Percentiles rank a stretch among this genome's conserved stretches.
Conservation (phyloP, 2,329 filamentous ascomycete genomes). For the Hypoxylon sp. region DNA sequence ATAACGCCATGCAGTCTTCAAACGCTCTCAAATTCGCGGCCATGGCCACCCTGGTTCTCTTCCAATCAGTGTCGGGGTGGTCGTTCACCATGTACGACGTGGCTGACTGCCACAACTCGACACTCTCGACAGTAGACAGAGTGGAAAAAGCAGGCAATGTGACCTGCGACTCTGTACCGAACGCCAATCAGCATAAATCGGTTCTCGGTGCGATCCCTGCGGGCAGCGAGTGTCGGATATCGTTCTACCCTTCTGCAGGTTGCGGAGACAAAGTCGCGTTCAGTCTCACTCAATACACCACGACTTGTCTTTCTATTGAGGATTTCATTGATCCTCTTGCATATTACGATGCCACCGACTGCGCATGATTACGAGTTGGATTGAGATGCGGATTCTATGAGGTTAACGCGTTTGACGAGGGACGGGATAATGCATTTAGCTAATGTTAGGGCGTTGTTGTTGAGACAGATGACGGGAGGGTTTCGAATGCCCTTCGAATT, state of each 20-base stretch:
- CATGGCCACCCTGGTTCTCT: slow-evolving; percentile 10
- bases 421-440: background rate
- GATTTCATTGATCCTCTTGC: slow-evolving; percentile 26
- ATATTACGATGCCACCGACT: slow-evolving; percentile 30
- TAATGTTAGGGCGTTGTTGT: background rate
- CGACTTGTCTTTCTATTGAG: slow-evolving; percentile 27
- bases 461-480: background rate
- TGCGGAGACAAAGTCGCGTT: slow-evolving; percentile 31
- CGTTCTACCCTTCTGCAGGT: slow-evolving; percentile 25
- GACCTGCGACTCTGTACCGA: slow-evolving; percentile 23
- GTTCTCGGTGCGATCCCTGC: slow-evolving; percentile 26
- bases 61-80: slow-evolving; percentile 27
- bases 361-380: slow-evolving; percentile 10
- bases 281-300: slow-evolving; percentile 32
- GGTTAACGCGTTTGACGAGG: background rate
- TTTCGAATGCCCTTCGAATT: background rate
- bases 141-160: slow-evolving; percentile 27
- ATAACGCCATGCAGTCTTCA: slow-evolving; percentile 29
- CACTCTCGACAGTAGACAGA: slow-evolving; percentile 18
- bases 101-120: slow-evolving; percentile 26
- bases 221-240: slow-evolving; percentile 32
- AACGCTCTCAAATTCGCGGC: slow-evolving; percentile 8
- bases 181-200: slow-evolving; percentile 32
- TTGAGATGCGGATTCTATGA: background rate
- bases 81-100: slow-evolving; percentile 32